Evolutionary conservation across 140 eudicot species (phyloP).

Genomic region (Senecio squalidus): DNA sequence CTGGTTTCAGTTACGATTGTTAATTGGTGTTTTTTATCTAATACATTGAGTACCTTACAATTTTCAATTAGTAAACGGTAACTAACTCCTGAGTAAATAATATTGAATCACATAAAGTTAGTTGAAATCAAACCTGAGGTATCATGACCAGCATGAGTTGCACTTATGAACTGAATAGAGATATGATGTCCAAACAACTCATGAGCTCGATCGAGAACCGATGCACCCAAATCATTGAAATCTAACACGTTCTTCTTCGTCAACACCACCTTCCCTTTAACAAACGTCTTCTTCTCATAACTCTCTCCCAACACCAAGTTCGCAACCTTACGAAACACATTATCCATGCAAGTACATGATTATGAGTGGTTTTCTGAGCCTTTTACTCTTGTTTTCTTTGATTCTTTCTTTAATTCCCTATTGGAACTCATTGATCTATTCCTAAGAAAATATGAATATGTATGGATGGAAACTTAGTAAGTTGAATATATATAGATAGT

Average conservation of each 20-base stretch:
- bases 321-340: conserved; percentile 17
- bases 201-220: conserved; percentile 46
- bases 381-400: no score
- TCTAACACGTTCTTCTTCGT: conserved; percentile 69
- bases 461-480: no score
- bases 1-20: no score
- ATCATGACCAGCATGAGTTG: conserved; percentile 15
- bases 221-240: conserved; percentile 51
- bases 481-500: no score
- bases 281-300: conserved; percentile 16
- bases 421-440: no score
- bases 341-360: conserved; percentile 1
- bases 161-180: conserved; percentile 61
- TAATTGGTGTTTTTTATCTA: no score
- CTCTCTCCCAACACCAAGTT: conserved; percentile 24
- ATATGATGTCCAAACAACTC: conserved; percentile 51
- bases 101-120: no score
- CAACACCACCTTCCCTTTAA: conserved; percentile 63
- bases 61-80: no score
- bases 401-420: no score
- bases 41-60: no score
- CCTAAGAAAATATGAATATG: no score
- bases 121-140: conserved; percentile 19
- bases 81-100: no score
- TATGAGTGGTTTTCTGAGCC: neutral